Percentiles rank a stretch among this genome's conserved stretches.
Evolutionary conservation across 1,139 yeast genomes (phyloP).

Genomic region (Pichia sp.): DNA sequence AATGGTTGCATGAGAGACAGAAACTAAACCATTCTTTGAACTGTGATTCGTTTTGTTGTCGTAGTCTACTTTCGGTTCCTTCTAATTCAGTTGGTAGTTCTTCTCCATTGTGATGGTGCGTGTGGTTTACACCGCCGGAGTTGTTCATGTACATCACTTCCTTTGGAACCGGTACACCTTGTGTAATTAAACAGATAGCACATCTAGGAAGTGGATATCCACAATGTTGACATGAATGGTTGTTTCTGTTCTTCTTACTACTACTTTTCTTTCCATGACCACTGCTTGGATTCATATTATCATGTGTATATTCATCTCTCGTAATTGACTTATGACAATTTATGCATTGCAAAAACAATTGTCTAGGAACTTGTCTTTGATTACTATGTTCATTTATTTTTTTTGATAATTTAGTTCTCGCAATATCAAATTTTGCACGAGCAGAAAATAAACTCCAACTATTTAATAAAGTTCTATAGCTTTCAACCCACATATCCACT

Average conservation of each 20-base stretch:
- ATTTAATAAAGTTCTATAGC: slow-evolving; percentile 68
- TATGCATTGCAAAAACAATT: slow-evolving; percentile 72
- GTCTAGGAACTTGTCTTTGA: slow-evolving; percentile 56
- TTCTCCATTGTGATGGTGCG: no score
- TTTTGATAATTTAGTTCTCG: slow-evolving; percentile 59
- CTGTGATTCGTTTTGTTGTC: slow-evolving; percentile 24
- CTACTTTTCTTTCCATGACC: slow-evolving; percentile 1
- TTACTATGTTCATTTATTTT: slow-evolving; percentile 45
- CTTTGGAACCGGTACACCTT: slow-evolving; percentile 66
- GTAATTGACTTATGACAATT: slow-evolving; percentile 68
- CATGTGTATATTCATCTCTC: slow-evolving; percentile 2
- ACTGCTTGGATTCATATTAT: slow-evolving; percentile 7
- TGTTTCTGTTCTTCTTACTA: slow-evolving; percentile 10
- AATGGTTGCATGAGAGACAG: slow-evolving; percentile 87
- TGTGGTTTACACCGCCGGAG: no score
- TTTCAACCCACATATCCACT: slow-evolving; percentile 71
- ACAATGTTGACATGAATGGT: slow-evolving; percentile 67
- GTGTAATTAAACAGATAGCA: slow-evolving; percentile 75
- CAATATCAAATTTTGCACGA: slow-evolving; percentile 82
- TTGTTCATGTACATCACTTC: slow-evolving; percentile 22
- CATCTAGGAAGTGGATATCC: slow-evolving; percentile 89
- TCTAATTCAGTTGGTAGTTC: no score
- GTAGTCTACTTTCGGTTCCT: slow-evolving; percentile 8
- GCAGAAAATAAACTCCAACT: slow-evolving; percentile 77
- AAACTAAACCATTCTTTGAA: slow-evolving; percentile 79